Percentiles rank a stretch among this genome's conserved stretches.
These are phyloP conservation scores for Aristolochia fimbriata DNA, from an alignment of 164 flowering plant species.

Conservation along the genomic window DNA sequence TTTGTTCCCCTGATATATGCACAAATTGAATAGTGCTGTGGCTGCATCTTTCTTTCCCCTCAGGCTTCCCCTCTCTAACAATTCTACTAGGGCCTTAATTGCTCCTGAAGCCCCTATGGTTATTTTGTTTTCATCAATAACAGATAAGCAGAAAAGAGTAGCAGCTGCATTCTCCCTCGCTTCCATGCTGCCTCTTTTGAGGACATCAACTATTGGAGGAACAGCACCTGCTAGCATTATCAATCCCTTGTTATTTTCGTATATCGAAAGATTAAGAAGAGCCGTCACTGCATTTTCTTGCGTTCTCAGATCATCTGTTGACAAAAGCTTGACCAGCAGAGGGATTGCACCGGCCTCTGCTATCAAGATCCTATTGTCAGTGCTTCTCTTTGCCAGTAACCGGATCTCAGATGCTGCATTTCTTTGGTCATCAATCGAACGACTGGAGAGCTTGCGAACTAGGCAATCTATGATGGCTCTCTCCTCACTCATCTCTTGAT, in stretches of 20 bases:
- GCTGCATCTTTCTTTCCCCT: conserved; percentile 97
- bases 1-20: conserved; percentile 83
- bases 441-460: conserved; percentile 59
- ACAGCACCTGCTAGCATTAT: conserved; percentile 82
- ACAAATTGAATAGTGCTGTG: conserved; percentile 81
- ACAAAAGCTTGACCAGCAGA: conserved; percentile 53
- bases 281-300: conserved; percentile 91
- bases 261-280: conserved; percentile 87
- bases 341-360: conserved; percentile 94
- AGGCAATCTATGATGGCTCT: conserved; percentile 48
- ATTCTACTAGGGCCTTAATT: conserved; percentile 70
- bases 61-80: conserved; percentile 64
- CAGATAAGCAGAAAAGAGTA: conserved; percentile 80
- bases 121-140: conserved; percentile 81
- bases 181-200: conserved; percentile 70
- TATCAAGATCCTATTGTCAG: conserved; percentile 72
- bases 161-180: conserved; percentile 94
- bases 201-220: conserved; percentile 76
- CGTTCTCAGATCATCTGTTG: conserved; percentile 40
- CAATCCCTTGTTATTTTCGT: conserved; percentile 68
- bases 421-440: conserved; percentile 43
- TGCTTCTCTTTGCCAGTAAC: conserved; percentile 73
- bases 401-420: conserved; percentile 64
- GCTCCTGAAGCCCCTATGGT: conserved; percentile 90
- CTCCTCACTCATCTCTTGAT: conserved; percentile 63